These are phyloP conservation scores for Ganoderma lucidum DNA, from an alignment of 1,284 basidiomycete genomes.

Conservation along the genomic window DNA sequence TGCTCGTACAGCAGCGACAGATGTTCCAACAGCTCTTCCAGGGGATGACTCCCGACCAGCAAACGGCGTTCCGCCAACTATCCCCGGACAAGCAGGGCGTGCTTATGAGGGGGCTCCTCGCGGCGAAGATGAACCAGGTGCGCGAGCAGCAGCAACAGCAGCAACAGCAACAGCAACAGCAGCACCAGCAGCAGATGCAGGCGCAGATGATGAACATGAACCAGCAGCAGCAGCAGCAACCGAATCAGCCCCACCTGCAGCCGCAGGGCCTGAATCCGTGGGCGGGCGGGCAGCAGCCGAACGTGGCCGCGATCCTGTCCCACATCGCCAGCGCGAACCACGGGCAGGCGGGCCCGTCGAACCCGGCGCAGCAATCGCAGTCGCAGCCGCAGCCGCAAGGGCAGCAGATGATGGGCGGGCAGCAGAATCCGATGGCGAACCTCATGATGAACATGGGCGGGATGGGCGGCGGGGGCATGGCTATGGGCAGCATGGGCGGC, in stretches of 20 bases:
- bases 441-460: slow-evolving; percentile 5
- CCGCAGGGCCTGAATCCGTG: slow-evolving; percentile 24
- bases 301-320: slow-evolving; percentile 22
- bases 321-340: slow-evolving; percentile 1
- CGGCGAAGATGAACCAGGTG: background rate
- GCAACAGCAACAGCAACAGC: slow-evolving; percentile 38
- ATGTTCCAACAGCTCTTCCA: slow-evolving; percentile 5
- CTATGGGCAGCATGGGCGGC: slow-evolving; percentile 12
- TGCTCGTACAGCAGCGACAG: slow-evolving; percentile 10
- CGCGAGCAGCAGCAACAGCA: slow-evolving; percentile 24
- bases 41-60: slow-evolving; percentile 13
- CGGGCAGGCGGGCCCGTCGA: slow-evolving; percentile 20
- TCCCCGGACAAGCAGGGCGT: slow-evolving; percentile 2
- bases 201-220: slow-evolving; percentile 12
- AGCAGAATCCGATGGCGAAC: slow-evolving; percentile 15
- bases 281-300: slow-evolving; percentile 22
- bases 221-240: slow-evolving; percentile 9
- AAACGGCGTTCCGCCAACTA: slow-evolving; percentile 4
- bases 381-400: slow-evolving; percentile 7
- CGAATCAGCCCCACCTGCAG: slow-evolving; percentile 15
- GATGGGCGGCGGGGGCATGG: background rate
- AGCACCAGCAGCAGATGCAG: slow-evolving; percentile 35
- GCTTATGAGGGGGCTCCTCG: slow-evolving; percentile 1
- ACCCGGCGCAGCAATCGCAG: slow-evolving; percentile 9
- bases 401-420: slow-evolving; percentile 2